Evolutionary conservation across 2,329 filamentous ascomycete genomes (phyloP).

Genomic region (Alternaria longipes): DNA sequence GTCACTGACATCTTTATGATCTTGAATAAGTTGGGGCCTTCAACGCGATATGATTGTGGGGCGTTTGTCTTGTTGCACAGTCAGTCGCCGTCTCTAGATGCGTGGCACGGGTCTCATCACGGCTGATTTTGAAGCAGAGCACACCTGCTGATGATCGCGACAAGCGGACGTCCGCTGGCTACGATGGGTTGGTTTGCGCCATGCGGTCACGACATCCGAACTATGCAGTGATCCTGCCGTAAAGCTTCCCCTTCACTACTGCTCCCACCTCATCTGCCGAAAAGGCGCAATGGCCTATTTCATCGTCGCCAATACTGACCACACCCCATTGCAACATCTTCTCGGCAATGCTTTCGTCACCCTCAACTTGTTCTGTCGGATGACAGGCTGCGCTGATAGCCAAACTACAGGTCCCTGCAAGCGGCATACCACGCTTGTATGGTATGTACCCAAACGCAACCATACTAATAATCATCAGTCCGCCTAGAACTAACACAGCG

Average conservation of each 20-base stretch:
- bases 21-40: too few relatives aligned
- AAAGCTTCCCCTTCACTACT: neutral
- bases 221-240: neutral
- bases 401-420: neutral
- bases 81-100: too few relatives aligned
- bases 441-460: neutral
- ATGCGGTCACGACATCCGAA: neutral
- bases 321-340: neutral
- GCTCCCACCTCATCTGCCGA: neutral
- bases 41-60: too few relatives aligned
- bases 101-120: too few relatives aligned
- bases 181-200: too few relatives aligned
- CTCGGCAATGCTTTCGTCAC: neutral
- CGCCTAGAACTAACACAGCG: neutral
- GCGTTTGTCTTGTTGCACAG: too few relatives aligned
- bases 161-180: too few relatives aligned
- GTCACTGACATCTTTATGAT: too few relatives aligned
- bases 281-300: neutral
- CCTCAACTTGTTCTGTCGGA: rapidly evolving
- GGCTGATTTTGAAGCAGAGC: too few relatives aligned
- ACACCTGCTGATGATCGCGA: too few relatives aligned
- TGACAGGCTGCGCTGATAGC: neutral
- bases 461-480: neutral
- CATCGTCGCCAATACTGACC: neutral
- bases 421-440: neutral